These are phyloP conservation scores for Aspergillus uvarum DNA, from an alignment of 2,329 filamentous ascomycete species.

Conservation along the genomic window DNA sequence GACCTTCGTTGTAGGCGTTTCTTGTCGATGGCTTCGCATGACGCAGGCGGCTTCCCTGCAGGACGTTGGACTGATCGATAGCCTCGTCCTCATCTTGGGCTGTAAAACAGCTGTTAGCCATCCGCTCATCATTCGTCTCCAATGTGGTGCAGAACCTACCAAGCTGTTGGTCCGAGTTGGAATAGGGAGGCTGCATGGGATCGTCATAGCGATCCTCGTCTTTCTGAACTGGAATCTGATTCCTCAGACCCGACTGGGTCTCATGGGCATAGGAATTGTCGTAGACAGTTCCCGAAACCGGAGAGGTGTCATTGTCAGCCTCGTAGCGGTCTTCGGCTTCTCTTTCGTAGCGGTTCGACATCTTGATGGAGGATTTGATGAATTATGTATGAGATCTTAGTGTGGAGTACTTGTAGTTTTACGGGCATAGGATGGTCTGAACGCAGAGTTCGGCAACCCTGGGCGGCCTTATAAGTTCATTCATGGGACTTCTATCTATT, in stretches of 20 bases:
- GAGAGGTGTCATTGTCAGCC: conserved; percentile 27
- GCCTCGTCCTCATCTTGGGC: conserved; percentile 25
- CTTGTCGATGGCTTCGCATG: conserved; percentile 24
- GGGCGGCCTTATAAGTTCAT: neutral
- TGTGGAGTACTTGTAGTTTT: too few relatives aligned
- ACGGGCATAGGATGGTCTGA: neutral
- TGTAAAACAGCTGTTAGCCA: neutral
- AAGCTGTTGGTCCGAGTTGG: conserved; percentile 28
- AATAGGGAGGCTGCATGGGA: conserved; percentile 31
- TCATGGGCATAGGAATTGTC: conserved; percentile 29
- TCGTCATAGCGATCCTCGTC: conserved; percentile 28
- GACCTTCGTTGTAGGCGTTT: conserved; percentile 26
- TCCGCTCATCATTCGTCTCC: neutral
- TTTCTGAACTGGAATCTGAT: conserved; percentile 24
- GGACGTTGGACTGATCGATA: conserved; percentile 23
- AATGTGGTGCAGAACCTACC: conserved; percentile 23
- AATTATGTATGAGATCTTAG: too few relatives aligned
- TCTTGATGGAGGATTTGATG: conserved; percentile 4
- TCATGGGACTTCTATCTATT: neutral
- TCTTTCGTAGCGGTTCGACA: conserved; percentile 26
- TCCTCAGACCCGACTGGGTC: conserved; percentile 14
- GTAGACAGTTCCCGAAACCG: conserved; percentile 19
- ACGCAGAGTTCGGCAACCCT: neutral
- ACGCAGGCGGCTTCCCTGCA: conserved; percentile 24
- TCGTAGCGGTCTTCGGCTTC: conserved; percentile 32